Conservation (phyloP, 495 filamentous ascomycete genomes). For the Sabuloglossum arenarium region DNA sequence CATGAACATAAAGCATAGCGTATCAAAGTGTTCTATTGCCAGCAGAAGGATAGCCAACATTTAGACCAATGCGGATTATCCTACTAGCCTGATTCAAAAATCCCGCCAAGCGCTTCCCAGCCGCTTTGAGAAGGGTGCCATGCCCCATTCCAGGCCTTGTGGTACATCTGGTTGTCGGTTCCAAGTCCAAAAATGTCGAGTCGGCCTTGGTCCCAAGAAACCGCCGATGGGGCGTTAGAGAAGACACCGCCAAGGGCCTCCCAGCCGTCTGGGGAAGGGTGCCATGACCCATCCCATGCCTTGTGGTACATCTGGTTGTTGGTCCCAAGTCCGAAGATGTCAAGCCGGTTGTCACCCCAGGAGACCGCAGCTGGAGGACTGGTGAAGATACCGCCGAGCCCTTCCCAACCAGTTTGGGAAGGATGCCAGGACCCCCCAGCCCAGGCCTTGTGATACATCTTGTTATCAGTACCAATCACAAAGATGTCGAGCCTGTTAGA, state of each 20-base stretch:
- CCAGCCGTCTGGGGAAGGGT: neutral
- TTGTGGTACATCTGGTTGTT: no score
- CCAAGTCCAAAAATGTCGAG: slow-evolving; percentile 17
- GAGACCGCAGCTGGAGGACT: no score
- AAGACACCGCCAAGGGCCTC: neutral
- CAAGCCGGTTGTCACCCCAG: no score
- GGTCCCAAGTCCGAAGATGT: no score
- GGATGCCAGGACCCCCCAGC: no score
- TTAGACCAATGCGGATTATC: no score
- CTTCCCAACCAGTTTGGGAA: no score
- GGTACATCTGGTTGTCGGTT: neutral
- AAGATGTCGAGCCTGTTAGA: slow-evolving; percentile 18
- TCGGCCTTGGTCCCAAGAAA: slow-evolving; percentile 16
- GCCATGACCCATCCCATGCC: slow-evolving; percentile 12
- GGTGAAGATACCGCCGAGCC: no score
- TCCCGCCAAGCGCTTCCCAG: neutral
- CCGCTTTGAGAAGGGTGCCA: neutral
- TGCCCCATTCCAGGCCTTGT: neutral
- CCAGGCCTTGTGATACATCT: slow-evolving; percentile 8
- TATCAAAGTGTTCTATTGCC: no score
- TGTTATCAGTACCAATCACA: slow-evolving; percentile 11
- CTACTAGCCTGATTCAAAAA: no score
- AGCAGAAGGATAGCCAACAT: no score
- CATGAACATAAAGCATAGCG: no score
- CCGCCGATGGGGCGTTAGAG: slow-evolving; percentile 2